phyloP scores from a whole-genome alignment of 2,329 filamentous ascomycete genomes.

The Ascochyta viciae-villosae region DNA sequence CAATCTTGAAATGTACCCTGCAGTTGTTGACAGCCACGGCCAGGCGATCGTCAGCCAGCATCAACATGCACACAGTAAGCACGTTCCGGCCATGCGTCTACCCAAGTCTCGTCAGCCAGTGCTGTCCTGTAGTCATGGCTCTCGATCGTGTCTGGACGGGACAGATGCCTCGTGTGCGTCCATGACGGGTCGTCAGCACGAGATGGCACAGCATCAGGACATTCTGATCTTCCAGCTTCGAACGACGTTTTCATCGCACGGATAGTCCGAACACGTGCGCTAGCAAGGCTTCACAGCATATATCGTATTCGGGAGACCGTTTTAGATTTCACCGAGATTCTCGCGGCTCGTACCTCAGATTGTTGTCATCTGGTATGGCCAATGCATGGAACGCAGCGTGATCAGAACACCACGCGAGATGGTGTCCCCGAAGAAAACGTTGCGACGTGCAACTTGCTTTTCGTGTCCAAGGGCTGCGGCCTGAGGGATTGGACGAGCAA shows the following conservation, averaged over 20 bases:
- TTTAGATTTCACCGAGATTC: conserved; percentile 14
- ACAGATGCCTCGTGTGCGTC: not conserved
- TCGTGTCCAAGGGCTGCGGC: conserved; percentile 2
- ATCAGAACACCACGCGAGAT: conserved; percentile 20
- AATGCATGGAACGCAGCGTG: conserved; percentile 10
- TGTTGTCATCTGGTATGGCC: conserved; percentile 18
- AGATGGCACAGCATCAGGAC: conserved; percentile 8
- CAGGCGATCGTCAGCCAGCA: conserved; percentile 13
- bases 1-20: conserved; percentile 13
- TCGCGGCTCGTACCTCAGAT: conserved; percentile 12
- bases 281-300: conserved; percentile 18
- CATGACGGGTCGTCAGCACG: conserved; percentile 4
- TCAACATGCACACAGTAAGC: conserved; percentile 4
- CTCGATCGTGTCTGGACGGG: not conserved
- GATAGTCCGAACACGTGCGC: conserved; percentile 10
- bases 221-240: conserved; percentile 8
- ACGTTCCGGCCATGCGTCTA: conserved; percentile 1
- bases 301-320: conserved; percentile 13
- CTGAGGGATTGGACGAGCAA: no score
- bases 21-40: conserved; percentile 21
- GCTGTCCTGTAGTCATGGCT: conserved; percentile 2
- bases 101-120: not conserved
- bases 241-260: not conserved
- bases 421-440: conserved; percentile 5
- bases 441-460: conserved; percentile 14